Base-by-base conservation (phyloP, 1,139 yeast species). In the Candida glucosophila region DNA sequence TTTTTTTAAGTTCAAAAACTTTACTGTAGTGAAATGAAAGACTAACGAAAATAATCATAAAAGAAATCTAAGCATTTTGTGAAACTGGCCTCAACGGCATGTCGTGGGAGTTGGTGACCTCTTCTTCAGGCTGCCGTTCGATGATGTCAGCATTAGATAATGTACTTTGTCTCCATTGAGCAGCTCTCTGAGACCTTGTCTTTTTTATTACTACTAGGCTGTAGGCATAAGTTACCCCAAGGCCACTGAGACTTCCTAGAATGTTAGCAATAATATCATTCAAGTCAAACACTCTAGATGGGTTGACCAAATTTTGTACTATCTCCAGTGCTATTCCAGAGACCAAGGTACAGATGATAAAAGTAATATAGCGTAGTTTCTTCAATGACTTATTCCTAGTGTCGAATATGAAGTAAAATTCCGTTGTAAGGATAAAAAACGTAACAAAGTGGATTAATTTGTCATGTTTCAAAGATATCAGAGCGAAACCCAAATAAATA, bases 381-480 rank as follows among this genome's bases (percentile, higher is more conserved):
- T 62, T 55, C 33, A 63, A 47, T 6, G 55, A 49, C 29, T 47
- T 49, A 22, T 42, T 44, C n/a, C 37, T 39, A 16, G 59, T 46
- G 23, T 73, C 74, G 28, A 73, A 52, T 6, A 73, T 44, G 56
- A 73, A 71, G 55, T 71, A 75, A 41, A 75, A 70, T 29, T 68
- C 69, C 15, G 55, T 41, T 2, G 79, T 69, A 9, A 75, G 49
- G 4, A 69, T 32, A 30, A 64, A 53, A 41, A 76, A 75, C 14
- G 71, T 61, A 12, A 44, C 26, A 29, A 67, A 67, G 37, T 75
- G 82, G 14, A 71, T 43, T 5, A 57, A 35, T 46, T 75, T 75
- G 47, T 75, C 82, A 42, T 71, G 60, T n/a, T 38, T 36, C 19
- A 73, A 37, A 14, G 52, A 54, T 15, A 68, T 36, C 56, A 56